Evolutionary conservation across 768 basidiomycete species (phyloP), one percentile per base, ranked within the genome.

Genomic region (Hygrocybe coccinea): DNA sequence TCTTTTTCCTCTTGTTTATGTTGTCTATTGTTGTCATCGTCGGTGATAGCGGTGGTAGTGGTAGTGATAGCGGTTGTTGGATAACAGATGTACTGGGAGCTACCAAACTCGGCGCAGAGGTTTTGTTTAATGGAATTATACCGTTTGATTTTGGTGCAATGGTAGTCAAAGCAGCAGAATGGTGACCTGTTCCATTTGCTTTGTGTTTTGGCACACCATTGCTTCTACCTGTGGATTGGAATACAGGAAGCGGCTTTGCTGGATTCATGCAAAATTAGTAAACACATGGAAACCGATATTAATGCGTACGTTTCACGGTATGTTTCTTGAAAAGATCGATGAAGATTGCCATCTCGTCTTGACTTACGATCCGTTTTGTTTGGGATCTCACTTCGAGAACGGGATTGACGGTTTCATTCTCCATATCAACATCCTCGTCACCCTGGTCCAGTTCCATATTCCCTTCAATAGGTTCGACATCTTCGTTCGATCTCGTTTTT

Each of bases 291-390:
- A 46, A 45, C 34, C 3, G 1, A 29, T 1, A 17, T 3, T 48
- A 49, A 15, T 11, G 67, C 73, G 11, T 60, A 81, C 80, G 74
- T 68, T 70, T 65, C 65, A 75, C 38, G 60, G 74, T 69, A 52
- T 79, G 76, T 50, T 70, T 64, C 59, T 72, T 81, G 76, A 94
- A 94, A 22, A 93, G 69, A 34, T 77, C 74, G 22, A 84, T 71
- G 56, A 93, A 79, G 14, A 72, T 67, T 6, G 74, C 67, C 63
- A 91, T 79, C 67, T 91, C 84, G 11, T 73, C 69, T n/a, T 76
- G 69, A 39, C 74, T 71, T 3, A 86, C 78, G 29, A 68, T 59
- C 37, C 72, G 75, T 37, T 65, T 64, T 37, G 58, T 56, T 14
- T 54, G 56, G 38, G 45, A 53, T 56, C 44, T 56, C 38, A 61